Base-by-base conservation (phyloP, 2,329 filamentous ascomycete species). In the Apiospora rasikravindrae region DNA sequence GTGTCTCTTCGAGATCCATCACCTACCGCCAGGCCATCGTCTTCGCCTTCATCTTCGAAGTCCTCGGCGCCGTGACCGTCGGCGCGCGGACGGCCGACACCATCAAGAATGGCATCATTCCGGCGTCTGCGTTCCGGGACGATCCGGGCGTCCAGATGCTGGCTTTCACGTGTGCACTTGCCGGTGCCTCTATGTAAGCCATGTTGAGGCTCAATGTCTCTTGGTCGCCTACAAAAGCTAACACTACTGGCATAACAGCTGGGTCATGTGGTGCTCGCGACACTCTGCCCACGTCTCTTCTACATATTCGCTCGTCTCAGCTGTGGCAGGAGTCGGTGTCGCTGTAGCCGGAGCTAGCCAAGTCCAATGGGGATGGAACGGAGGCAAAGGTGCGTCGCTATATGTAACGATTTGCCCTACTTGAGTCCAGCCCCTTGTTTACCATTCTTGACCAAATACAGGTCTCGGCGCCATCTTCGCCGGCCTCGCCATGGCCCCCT, bases 241-340 rank as follows among this genome's bases (percentile, higher is more conserved):
- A 45, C 11, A 24, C 1, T 7, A 7, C n/a, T 67, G 10, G 3
- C 16, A 19, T 22, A 26, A 45, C 26, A 45, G 66, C 13, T 95
- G 92, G 92, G 91, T 94, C 67, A 94, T 94, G 91, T 94, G 92
- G 91, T 94, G 92, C 81, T 94, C 92, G 1, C 86, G 87, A 64
- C 87, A 94, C 86, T 92, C 90, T 3, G 91, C 91, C 72, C 92
- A 93, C 83, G 91, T 93, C 76, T 93, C 91, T 0, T 92, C 91
- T 0, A 93, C 91, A 29, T 92, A 93, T 85, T 92, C 91, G 0
- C 87, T 93, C 70, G 88, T 93, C 78, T 92, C 90, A 0, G 87
- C 91, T 72, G 87, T 93, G 47, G 90, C 90, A 71, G 91, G 91
- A 82, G 91, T 93, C 49, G 91, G 91, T 82, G 88, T 93, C 74